Conservation (phyloP, 2,329 filamentous ascomycete genomes). For the Microsporum audouinii region DNA sequence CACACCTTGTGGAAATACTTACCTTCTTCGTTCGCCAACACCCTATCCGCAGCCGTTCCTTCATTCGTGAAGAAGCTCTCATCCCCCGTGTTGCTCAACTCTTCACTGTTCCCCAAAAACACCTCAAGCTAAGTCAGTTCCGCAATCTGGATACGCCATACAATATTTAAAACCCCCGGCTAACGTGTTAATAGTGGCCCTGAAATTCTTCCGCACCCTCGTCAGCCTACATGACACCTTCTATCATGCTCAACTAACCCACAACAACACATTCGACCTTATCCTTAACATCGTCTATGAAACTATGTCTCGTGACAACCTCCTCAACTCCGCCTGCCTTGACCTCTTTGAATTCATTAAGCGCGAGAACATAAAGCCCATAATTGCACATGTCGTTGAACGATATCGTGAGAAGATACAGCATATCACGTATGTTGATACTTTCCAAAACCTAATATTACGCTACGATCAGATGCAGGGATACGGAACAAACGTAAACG, state of each 20-base stretch:
- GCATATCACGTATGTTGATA: conserved; percentile 68
- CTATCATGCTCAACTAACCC: conserved; percentile 72
- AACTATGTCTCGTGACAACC: conserved; percentile 82
- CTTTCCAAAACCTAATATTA: conserved; percentile 63
- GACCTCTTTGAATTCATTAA: conserved; percentile 90
- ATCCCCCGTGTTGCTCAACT: conserved; percentile 71
- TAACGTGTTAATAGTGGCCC: conserved; percentile 49
- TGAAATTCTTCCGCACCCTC: conserved; percentile 87
- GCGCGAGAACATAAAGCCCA: conserved; percentile 65
- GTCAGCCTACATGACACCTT: conserved; percentile 81
- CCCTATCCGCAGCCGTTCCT: conserved; percentile 72
- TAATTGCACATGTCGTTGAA: conserved; percentile 74
- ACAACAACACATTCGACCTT: conserved; percentile 69
- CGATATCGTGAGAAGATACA: conserved; percentile 69
- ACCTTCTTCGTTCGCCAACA: conserved; percentile 91
- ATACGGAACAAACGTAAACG: conserved; percentile 53
- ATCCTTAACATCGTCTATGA: conserved; percentile 73
- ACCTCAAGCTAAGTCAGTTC: conserved; percentile 67
- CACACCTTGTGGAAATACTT: conserved; percentile 82
- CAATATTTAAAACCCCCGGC: not conserved
- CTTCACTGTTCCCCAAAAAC: conserved; percentile 74
- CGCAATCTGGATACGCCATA: not conserved
- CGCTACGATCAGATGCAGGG: conserved; percentile 70
- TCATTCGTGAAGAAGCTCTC: conserved; percentile 70
- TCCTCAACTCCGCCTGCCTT: conserved; percentile 84